A percentile compares a stretch with the other conserved stretches of the same genome.
These are phyloP conservation scores for Coemansia reversa DNA, from an alignment of 192 early-diverging fungal species.

Conservation along the genomic window DNA sequence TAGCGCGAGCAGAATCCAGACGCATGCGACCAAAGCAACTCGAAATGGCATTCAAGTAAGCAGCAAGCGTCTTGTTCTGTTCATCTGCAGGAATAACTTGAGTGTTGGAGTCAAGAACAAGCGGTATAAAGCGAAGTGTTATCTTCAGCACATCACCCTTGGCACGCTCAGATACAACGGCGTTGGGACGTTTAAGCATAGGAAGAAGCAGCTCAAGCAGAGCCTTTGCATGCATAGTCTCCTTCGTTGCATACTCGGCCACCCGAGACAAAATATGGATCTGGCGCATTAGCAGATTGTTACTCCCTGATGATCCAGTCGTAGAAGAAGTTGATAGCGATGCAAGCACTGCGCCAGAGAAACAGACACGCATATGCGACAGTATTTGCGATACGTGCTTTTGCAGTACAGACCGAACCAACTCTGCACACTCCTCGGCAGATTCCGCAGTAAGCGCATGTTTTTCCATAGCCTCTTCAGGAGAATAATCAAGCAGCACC, in stretches of 20 bases:
- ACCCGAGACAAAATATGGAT: slow-evolving; percentile 79
- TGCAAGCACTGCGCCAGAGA: slow-evolving; percentile 8
- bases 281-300: slow-evolving; percentile 57
- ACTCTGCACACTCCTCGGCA: slow-evolving; percentile 14
- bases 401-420: slow-evolving; percentile 22
- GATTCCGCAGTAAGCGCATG: slow-evolving; percentile 31
- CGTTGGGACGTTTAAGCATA: slow-evolving; percentile 67
- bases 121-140: slow-evolving; percentile 72
- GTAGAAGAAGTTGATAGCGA: neutral
- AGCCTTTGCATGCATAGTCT: slow-evolving; percentile 61
- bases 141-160: slow-evolving; percentile 85
- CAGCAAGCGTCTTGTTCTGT: slow-evolving; percentile 36
- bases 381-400: slow-evolving; percentile 39
- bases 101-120: slow-evolving; percentile 55
- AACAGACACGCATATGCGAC: slow-evolving; percentile 48
- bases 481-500: slow-evolving; percentile 57
- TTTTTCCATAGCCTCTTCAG: slow-evolving; percentile 48
- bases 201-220: slow-evolving; percentile 83
- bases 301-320: neutral
- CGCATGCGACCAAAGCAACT: slow-evolving; percentile 70
- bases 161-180: slow-evolving; percentile 70
- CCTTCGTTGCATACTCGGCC: slow-evolving; percentile 69
- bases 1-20: slow-evolving; percentile 61
- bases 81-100: slow-evolving; percentile 6
- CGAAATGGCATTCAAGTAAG: slow-evolving; percentile 68